Evolutionary conservation across 148 eudicot species (phyloP), one percentile per base, ranked within the genome.

Genomic region (Rhododendron vialii): DNA sequence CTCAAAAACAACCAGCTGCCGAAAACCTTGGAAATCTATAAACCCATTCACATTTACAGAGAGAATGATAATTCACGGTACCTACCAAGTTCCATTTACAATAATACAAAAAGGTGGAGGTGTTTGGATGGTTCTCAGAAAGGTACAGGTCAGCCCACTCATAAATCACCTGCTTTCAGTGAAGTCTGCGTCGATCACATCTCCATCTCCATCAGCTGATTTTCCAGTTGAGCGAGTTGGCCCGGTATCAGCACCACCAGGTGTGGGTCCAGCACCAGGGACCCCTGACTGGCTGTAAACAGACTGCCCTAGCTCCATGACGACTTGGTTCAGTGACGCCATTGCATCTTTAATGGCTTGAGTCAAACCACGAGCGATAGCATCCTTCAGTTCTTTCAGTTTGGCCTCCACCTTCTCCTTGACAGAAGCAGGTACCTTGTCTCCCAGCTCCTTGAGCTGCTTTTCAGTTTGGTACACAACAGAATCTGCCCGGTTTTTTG

Each of bases 371-470:
- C 90, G 81, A 38, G 89, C 84, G 0, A 95, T 38, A 13, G 93
- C 89, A 61, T 91, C 94, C 85, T 91, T 91, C 7, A 95, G 95
- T 47, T 93, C 96, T 45, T 88, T 89, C 78, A 95, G 77, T 75
- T 93, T 92, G 43, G 88, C 86, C 85, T 94, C 95, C 17, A 95
- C 95, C 47, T 92, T 94, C 24, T 87, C 93, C 84, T 92, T 94
- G 33, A 95, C 92, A 38, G 74, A 85, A 33, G 88, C 88, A 6
- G 95, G 92, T 12, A 94, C 92, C 82, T 94, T 95, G 73, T 91
- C 96, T 59, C 92, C 96, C n/a, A 95, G 69, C 83, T 95, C 98
- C 86, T 92, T 92, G 57, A 95, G 84, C 90, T 94, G 98, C 87
- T 93, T 95, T 86, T 95, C 96, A 3, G 94, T 93, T 79, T 95